phyloP scores from a whole-genome alignment of 1,284 basidiomycete genomes.

The Ganoderma multipileum region DNA sequence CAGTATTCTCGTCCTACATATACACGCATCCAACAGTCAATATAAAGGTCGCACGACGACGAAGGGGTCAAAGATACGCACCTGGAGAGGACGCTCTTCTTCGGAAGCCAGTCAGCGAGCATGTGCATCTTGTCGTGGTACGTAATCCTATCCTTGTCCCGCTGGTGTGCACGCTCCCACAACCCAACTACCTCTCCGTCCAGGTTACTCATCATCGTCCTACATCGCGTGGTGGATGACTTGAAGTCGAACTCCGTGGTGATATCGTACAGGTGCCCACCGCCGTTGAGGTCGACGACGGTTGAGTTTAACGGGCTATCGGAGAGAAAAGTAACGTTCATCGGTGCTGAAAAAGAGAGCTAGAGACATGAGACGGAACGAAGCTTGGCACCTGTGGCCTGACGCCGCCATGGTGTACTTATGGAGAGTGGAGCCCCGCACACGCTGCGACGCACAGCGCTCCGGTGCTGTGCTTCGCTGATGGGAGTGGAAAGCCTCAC shows the following conservation, averaged over 20 bases:
- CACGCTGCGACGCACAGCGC: neutral
- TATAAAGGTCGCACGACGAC: neutral
- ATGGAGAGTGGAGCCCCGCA: neutral
- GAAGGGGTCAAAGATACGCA: neutral
- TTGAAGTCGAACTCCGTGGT: constrained; percentile 10
- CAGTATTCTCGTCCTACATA: constrained; percentile 9
- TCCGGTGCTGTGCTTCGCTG: neutral
- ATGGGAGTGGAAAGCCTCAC: neutral
- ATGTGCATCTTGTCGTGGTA: constrained; percentile 17
- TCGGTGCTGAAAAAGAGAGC: constrained; percentile 1
- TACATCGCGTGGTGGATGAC: constrained; percentile 6
- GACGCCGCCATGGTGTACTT: neutral
- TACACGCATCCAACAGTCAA: neutral
- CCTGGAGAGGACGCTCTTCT: constrained; percentile 14
- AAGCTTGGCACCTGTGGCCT: neutral
- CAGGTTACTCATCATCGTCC: constrained; percentile 10
- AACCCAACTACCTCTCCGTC: constrained; percentile 9
- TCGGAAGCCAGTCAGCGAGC: constrained; percentile 14
- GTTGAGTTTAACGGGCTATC: constrained; percentile 16
- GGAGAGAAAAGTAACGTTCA: constrained; percentile 18
- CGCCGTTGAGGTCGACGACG: constrained; percentile 14
- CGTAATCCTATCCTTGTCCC: constrained; percentile 10
- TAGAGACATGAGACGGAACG: neutral
- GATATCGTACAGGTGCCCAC: constrained; percentile 15
- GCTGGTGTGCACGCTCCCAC: constrained; percentile 16